phyloP scores from a whole-genome alignment of 2,329 filamentous ascomycete species.

The Cladophialophora chaetospira region DNA sequence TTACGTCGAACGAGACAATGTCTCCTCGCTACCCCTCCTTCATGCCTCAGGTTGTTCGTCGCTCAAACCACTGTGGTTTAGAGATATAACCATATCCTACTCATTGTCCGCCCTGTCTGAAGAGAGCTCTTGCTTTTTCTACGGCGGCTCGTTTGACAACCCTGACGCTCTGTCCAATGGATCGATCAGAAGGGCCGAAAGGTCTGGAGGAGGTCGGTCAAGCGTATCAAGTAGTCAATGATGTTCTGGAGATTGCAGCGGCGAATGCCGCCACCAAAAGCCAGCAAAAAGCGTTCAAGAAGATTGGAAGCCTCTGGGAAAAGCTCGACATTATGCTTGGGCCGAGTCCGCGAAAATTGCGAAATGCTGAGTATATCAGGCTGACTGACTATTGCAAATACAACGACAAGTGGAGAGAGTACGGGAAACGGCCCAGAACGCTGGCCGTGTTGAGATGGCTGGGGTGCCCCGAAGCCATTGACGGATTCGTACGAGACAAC shows the following conservation, averaged over 20 bases:
- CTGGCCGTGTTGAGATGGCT: slow-evolving; percentile 31
- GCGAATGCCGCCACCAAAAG: not conserved
- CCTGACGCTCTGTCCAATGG: too few relatives aligned
- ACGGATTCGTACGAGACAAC: slow-evolving; percentile 26
- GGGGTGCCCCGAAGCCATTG: slow-evolving; percentile 25
- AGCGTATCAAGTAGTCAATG: not conserved
- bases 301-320: not conserved
- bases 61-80: too few relatives aligned
- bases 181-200: too few relatives aligned
- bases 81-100: too few relatives aligned
- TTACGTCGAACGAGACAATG: too few relatives aligned
- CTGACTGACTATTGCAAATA: not conserved
- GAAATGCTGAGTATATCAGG: slow-evolving; percentile 1
- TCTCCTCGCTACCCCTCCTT: too few relatives aligned
- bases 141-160: too few relatives aligned
- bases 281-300: not conserved
- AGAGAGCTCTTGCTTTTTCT: too few relatives aligned
- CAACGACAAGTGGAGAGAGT: slow-evolving; percentile 1
- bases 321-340: not conserved
- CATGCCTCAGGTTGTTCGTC: too few relatives aligned
- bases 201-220: not conserved
- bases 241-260: not conserved
- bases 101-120: too few relatives aligned
- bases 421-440: slow-evolving; percentile 27
- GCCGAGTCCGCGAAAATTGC: not conserved